Percentiles rank a stretch among this genome's conserved stretches.
These are phyloP conservation scores for Rosa chinensis DNA, from an alignment of 306 rosid genomes.

Conservation along the genomic window DNA sequence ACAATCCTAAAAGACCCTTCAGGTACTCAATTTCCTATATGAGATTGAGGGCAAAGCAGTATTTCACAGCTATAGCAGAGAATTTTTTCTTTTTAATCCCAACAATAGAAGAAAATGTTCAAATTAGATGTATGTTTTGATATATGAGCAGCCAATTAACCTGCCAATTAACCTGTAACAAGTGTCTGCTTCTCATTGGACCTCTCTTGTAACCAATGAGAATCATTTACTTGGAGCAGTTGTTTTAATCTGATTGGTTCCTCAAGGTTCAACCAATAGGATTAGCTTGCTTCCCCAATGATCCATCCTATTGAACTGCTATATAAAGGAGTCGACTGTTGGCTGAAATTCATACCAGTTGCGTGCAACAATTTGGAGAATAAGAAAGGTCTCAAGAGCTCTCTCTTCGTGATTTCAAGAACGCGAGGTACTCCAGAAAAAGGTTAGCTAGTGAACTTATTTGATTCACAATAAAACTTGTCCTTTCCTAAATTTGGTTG, in stretches of 20 bases:
- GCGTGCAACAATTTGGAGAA: neutral
- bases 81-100: too few relatives aligned
- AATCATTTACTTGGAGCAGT: neutral
- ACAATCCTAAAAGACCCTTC: neutral
- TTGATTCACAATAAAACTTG: neutral
- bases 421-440: too few relatives aligned
- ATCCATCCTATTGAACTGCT: neutral
- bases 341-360: neutral
- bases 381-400: neutral
- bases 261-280: neutral
- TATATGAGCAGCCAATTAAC: neutral
- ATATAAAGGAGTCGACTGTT: neutral
- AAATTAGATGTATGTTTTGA: too few relatives aligned
- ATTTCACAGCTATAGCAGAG: neutral
- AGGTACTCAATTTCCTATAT: neutral
- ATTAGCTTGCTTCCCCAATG: neutral
- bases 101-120: neutral
- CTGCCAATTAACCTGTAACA: neutral
- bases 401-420: neutral
- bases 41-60: neutral
- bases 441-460: neutral
- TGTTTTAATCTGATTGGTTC: neutral
- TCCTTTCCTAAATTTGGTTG: neutral
- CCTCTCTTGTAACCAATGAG: neutral
- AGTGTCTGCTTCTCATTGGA: neutral